Evolutionary conservation across 164 flowering plant species (phyloP).

Genomic region (Magnolia changhungtana): DNA sequence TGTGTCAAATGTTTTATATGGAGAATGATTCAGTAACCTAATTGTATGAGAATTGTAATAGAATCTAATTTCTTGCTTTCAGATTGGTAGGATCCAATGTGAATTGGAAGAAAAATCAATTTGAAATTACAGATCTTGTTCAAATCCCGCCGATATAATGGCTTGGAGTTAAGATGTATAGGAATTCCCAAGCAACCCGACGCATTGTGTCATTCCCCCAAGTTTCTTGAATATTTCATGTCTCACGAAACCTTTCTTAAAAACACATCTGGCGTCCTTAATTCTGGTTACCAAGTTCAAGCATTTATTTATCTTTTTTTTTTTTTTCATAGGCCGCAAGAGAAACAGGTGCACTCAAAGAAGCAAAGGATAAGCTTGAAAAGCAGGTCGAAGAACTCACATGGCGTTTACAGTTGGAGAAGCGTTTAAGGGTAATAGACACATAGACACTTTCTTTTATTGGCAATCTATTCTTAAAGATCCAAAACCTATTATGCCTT

Average conservation of each 20-base stretch:
- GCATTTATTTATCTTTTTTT: neutral
- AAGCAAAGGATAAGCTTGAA: constrained; percentile 91
- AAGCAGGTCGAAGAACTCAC: constrained; percentile 88
- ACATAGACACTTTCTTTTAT: neutral
- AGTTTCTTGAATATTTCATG: neutral
- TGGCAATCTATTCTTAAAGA: neutral
- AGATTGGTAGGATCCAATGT: neutral
- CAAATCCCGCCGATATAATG: neutral
- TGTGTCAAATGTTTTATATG: too few relatives aligned
- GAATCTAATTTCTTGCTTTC: neutral
- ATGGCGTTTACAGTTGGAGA: constrained; percentile 86
- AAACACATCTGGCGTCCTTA: neutral
- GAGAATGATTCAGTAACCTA: too few relatives aligned
- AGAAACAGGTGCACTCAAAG: constrained; percentile 93
- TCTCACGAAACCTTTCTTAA: neutral
- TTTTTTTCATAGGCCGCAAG: constrained; percentile 59
- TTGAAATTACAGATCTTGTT: neutral
- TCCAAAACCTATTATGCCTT: neutral
- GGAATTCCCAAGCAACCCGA: neutral
- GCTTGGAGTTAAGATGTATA: neutral
- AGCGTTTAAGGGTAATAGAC: constrained; percentile 66
- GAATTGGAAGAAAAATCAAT: neutral
- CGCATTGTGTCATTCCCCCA: neutral
- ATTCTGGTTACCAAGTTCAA: neutral
- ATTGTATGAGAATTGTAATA: neutral